Evolutionary conservation across 306 rosid genomes (phyloP).

Genomic region (Delonix regia): DNA sequence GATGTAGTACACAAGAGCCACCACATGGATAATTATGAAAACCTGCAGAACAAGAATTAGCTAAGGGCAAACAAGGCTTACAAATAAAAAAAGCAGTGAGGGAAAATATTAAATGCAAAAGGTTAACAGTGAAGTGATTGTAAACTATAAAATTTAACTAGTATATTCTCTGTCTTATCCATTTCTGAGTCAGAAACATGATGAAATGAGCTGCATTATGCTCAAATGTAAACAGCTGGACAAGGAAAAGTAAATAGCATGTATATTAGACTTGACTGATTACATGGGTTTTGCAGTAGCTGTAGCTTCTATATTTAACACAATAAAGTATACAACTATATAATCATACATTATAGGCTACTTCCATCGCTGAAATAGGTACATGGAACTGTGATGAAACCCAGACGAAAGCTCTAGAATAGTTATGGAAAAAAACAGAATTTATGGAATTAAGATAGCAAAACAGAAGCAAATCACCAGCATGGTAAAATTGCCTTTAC

Average conservation of each 20-base stretch:
- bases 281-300: not conserved
- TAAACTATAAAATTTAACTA: not conserved
- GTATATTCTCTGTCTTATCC: not conserved
- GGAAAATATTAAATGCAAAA: not conserved
- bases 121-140: not conserved
- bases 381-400: not conserved
- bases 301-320: not conserved
- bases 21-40: slow-evolving; percentile 92
- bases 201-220: not conserved
- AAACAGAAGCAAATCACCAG: not conserved
- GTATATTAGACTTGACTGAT: not conserved
- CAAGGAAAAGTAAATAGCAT: not conserved
- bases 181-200: not conserved
- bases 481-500: too few relatives aligned
- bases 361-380: not conserved
- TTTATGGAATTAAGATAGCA: not conserved
- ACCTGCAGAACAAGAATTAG: slow-evolving; percentile 63
- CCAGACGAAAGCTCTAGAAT: not conserved
- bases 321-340: not conserved
- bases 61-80: slow-evolving; percentile 31
- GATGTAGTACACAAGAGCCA: slow-evolving; percentile 92
- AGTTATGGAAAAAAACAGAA: not conserved
- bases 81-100: slow-evolving; percentile 27
- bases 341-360: not conserved
- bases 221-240: not conserved